Base-by-base conservation (phyloP, 2,329 filamentous ascomycete genomes). In the Hymenoscyphus linearis region DNA sequence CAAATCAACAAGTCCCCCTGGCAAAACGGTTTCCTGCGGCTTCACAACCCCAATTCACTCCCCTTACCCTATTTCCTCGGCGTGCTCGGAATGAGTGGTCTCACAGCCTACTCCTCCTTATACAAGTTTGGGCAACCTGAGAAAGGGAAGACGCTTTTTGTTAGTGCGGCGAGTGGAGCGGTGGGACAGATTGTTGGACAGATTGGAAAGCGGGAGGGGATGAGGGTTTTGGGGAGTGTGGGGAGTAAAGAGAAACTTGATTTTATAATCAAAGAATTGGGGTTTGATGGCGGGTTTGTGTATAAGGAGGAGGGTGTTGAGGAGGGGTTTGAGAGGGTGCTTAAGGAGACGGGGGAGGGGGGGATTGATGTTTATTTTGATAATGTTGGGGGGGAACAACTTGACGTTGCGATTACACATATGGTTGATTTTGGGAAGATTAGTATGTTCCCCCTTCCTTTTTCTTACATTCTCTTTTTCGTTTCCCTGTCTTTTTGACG, bases 321-420 rank as follows among this genome's bases (percentile, higher is more conserved):
- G 1, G 83, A 85, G 25, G 87, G 86, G 0, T 78, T 92, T 59
- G 74, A 78, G 66, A 80, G 87, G 86, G 52, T 64, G 25, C 50
- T 67, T 55, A 31, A 26, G 16, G 64, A 66, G 63, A 79, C 91
- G 6, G 87, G 86, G 1, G 86, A 86, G 1, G 74, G 89, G 26
- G 88, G 89, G 2, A 79, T 92, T 63, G 87, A 92, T 71, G 89
- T 92, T 63, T 91, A 91, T 78, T 92, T 87, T 70, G 89, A 92
- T 75, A 92, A 91, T 69, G 88, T 89, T 12, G 89, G 89, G 18
- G 89, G 88, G 37, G 87, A 90, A 74, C 85, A 88, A 65, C 78
- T 91, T 57, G 85, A 89, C 67, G 87, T 86, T 44, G 85, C 86
- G 0, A 75, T 91, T 58, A 77, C 79, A 27, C 76, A 78, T 59